Conservation (phyloP, 441 rosid species). For the Corymbia calophylla region DNA sequence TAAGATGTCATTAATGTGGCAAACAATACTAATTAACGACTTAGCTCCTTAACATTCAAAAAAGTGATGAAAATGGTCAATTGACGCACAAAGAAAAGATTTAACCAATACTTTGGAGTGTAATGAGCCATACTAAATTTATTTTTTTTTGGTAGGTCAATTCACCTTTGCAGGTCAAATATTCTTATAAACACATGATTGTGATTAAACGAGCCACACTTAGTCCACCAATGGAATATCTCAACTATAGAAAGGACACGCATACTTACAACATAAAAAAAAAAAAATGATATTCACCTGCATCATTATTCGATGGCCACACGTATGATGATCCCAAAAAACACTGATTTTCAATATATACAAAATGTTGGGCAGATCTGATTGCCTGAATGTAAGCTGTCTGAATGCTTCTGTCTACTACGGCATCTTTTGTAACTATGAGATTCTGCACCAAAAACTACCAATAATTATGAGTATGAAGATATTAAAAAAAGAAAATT, state of each 20-base stretch:
- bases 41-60: neutral
- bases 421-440: slow-evolving; percentile 34
- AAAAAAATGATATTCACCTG: slow-evolving; percentile 26
- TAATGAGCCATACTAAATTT: neutral
- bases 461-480: neutral
- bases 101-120: neutral
- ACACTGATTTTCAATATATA: slow-evolving; percentile 73
- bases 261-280: neutral
- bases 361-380: slow-evolving; percentile 63
- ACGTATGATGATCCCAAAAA: slow-evolving; percentile 74
- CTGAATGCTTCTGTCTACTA: slow-evolving; percentile 67
- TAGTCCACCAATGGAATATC: neutral
- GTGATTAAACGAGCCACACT: neutral
- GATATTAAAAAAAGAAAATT: neutral
- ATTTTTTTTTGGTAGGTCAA: neutral
- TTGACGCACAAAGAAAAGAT: neutral
- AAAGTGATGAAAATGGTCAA: neutral
- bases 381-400: slow-evolving; percentile 66
- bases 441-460: slow-evolving; percentile 38
- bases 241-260: neutral
- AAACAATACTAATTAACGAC: neutral
- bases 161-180: neutral
- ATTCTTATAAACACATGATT: neutral
- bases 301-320: slow-evolving; percentile 57
- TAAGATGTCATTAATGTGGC: neutral